Evolutionary conservation across 2,329 filamentous ascomycete species (phyloP), one percentile per base, ranked within the genome.

Genomic region (Amauroascus niger): DNA sequence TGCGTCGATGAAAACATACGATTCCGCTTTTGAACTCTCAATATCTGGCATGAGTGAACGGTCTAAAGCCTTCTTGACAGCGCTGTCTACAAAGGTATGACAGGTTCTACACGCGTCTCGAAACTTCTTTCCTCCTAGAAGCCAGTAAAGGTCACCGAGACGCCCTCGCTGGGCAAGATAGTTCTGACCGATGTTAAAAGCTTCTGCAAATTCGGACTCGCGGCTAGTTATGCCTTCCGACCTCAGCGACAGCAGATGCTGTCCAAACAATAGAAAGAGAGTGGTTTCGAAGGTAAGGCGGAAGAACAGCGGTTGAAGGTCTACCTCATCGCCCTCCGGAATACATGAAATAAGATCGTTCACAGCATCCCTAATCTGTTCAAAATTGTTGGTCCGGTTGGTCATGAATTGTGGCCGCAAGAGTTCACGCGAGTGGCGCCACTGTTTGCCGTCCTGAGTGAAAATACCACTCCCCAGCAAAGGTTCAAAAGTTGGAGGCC

Each of bases 261-360:
- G 73, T 5, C 88, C 87, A 0, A 94, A 35, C 14, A 35, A 75
- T 41, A 94, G 71, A 65, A 91, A 93, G 60, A 89, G 84, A 11
- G 87, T 91, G 2, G 86, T 82, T 65, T 94, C 88, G 8, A 94
- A 74, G 0, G 87, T 84, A 62, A 85, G 74, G 49, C 76, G 74
- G 62, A 84, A 84, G 61, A 86, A 82, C 7, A 83, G 66, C 13
- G 78, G 74, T 60, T 80, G 79, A 28, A 86, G 67, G 58, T 86
- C 79, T 6, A 86, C 49, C 4, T 33, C 28, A 8, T 32, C 49
- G 43, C 81, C 74, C 53, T 78, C 33, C 0, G 81, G 80, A 7
- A 87, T 74, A 18, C 76, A 74, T 13, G 72, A 69, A 22, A 86
- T 70, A 55, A 87, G 69, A 22, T 76, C 71, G 33, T 73, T 67